Evolutionary conservation across 768 basidiomycete species (phyloP), one percentile per base, ranked within the genome.

Genomic region (Pisolithus marmoratus): DNA sequence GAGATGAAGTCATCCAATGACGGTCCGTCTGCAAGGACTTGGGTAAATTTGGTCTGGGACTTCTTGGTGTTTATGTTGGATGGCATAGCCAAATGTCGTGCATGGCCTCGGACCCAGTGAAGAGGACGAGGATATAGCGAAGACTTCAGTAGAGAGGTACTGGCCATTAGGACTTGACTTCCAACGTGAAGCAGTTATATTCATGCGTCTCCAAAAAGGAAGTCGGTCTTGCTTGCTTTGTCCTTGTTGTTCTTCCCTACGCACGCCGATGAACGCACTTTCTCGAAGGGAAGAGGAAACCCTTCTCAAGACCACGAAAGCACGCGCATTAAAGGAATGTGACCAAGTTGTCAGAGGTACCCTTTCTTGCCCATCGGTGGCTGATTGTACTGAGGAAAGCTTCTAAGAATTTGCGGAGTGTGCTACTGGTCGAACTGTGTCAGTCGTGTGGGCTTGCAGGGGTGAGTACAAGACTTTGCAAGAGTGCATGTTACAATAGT

Each of bases 231-330:
- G 2, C 4, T 8, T 15, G 12, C 34, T 5, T 34, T 34, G 5
- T 27, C 5, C n/a, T 15, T 9, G 2, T 22, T 41, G 3, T 41
- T 9, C 23, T 11, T 24, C 34, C 22, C 24, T 26, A 53, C 37
- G 27, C 45, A 22, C 42, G 44, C n/a, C 14, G 36, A 93, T 93
- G 91, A 83, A 91, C 67, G 78, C 90, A 38, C 80, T 94, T 29
- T 94, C 91, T 36, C 80, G 90, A 51, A 79, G 91, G 46, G 91
- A 94, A 71, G 91, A 94, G 65, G 91, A 94, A 42, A 85, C 84
- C 8, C 78, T 94, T 38, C 68, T 87, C 37, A 93, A 94, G 68
- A 74, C 86, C 22, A 87, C 89, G 8, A 94, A 93, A 63, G 81
- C 83, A 15, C 74, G 76, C 51, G 91, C 92, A 12, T 67, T 93